Evolutionary conservation across 169 alveolate species (phyloP), one percentile per base, ranked within the genome.

Genomic region (Plasmodium relictum): DNA sequence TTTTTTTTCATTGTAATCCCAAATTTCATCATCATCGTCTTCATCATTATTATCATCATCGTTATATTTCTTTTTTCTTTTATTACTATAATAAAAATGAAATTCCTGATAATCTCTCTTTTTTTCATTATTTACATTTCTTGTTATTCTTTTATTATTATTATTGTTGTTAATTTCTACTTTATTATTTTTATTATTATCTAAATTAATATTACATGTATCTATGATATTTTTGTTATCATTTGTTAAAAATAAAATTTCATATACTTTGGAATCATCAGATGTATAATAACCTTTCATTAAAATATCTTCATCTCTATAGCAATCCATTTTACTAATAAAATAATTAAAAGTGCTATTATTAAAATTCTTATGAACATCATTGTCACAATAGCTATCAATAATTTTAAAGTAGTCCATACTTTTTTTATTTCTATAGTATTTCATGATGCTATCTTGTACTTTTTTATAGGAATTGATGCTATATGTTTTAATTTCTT

Each of bases 231-330:
- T 37, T 45, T 74, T 61, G 42, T 69, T 48, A 10, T 69, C 61
- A 61, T 66, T 74, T 8, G 73, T 42, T 42, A 74, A 39, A 16
- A 74, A 74, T 9, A 74, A 8, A 10, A 74, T 37, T 8, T 74
- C 88, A 62, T 74, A 74, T 39, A 74, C 1, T 24, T 61, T 74
- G 50, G 88, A 39, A 66, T 74, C 88, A 74, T 74, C 88, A 44
- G 69, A 48, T n/a, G 76, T 44, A 41, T 74, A 74, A 22, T 74
- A 74, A 31, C 88, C 88, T 74, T 74, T 74, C 76, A 74, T 74
- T 5, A 74, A 66, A 16, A 74, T 62, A 56, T 74, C 88, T 20
- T 74, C 76, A 37, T 45, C 68, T 66, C 42, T 74, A 59, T 74
- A 62, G 20, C 31, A 74, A 37, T 56, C 61, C 74, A 74, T 41